Evolutionary conservation across 495 filamentous ascomycete genomes (phyloP).

Genomic region (Annulohypoxylon maeteangense): DNA sequence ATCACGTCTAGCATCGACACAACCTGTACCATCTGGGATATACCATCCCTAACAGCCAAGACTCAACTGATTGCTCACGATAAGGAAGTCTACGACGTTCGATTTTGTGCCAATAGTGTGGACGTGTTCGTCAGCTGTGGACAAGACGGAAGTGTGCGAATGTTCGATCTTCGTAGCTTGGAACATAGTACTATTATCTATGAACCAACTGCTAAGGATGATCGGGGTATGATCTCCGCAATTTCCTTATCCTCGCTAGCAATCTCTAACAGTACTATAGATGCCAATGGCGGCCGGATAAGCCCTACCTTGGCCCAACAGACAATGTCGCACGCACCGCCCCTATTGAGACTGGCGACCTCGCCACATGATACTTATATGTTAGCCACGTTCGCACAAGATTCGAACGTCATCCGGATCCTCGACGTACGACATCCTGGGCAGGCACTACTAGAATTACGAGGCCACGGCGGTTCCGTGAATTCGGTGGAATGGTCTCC

Average conservation of each 20-base stretch:
- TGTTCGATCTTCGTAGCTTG: conserved; percentile 97
- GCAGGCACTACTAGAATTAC: conserved; percentile 91
- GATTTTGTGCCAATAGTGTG: conserved; percentile 94
- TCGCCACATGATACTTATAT: conserved; percentile 97
- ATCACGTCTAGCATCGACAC: conserved; percentile 99
- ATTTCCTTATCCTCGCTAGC: not conserved
- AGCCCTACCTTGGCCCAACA: conserved; percentile 75
- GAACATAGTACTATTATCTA: conserved; percentile 99
- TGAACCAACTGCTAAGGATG: conserved; percentile 89
- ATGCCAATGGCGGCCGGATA: conserved; percentile 61
- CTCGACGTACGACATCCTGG: conserved; percentile 97
- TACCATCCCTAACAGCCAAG: conserved; percentile 96
- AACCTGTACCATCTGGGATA: conserved; percentile 99
- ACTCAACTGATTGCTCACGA: conserved; percentile 99
- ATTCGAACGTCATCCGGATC: conserved; percentile 92
- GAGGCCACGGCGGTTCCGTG: conserved; percentile 85
- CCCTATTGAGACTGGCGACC: conserved; percentile 86
- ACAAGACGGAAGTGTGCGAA: conserved; percentile 96
- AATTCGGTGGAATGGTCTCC: conserved; percentile 98
- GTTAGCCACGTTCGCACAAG: conserved; percentile 94
- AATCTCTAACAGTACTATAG: conserved; percentile 45
- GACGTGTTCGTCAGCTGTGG: conserved; percentile 98
- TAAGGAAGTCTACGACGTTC: conserved; percentile 98
- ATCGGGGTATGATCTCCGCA: conserved; percentile 69
- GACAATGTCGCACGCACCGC: conserved; percentile 81